Evolutionary conservation across 345 rosid genomes (phyloP), one percentile per base, ranked within the genome.

Genomic region (Sonneratia alba): DNA sequence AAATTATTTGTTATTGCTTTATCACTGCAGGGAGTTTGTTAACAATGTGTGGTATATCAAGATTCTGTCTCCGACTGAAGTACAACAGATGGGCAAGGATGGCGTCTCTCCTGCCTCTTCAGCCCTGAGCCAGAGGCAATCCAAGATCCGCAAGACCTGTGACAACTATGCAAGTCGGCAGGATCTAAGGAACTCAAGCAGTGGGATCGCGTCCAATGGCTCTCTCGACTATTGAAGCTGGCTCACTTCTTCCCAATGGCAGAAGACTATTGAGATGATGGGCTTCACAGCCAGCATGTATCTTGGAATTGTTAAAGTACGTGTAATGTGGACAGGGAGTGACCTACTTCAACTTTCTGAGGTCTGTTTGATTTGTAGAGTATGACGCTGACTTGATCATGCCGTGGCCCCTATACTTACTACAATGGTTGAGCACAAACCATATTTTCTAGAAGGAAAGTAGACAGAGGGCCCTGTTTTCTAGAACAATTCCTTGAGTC

Each of bases 21-120:
- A 15, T 16, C 34, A 70, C 53, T 47, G 10, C 74, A 83, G 86
- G 81, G 84, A 81, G 64, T 83, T 83, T 51, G 84, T 83, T 57
- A 81, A 83, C 72, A 78, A 75, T 63, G 84, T 83, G 37, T 81
- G 84, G 84, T 83, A 69, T 48, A 83, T 83, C 76, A 83, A 81
- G 79, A 81, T 83, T 48, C 78, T 83, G 43, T 80, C 86, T 4
- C 86, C 86, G 4, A 72, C 72, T 10, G 86, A 83, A 49, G 86
- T 83, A 65, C 80, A 76, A 61, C 77, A 77, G 72, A 59, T 83
- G 82, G 82, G 84, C 63, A 77, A 83, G 69, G 80, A 68, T 72
- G 82, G 86, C 65, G 55, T 78, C 43, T 9, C 66, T 12, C 36
- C 66, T 62, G 66, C 27, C 37, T 27, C 65, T n/a, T 61, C 66